A percentile compares a stretch with the other conserved stretches of the same genome.
Conservation (phyloP, 1,139 yeast genomes). For the Candida sp. region DNA sequence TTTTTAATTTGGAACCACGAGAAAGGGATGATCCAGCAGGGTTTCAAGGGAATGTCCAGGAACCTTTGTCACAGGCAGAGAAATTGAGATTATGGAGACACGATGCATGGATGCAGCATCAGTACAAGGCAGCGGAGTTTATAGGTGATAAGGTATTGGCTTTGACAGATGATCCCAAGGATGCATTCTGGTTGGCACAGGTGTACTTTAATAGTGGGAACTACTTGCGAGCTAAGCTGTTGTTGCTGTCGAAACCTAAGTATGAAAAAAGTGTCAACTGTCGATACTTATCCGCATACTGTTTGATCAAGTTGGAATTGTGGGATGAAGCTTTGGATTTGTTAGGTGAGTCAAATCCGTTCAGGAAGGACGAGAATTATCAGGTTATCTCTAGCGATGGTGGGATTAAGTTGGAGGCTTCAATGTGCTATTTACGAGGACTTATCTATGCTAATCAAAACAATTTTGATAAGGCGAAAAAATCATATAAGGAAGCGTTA, state of each 20-base stretch:
- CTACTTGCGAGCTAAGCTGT: slow-evolving; percentile 73
- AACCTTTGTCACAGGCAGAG: slow-evolving; percentile 77
- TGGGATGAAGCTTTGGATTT: slow-evolving; percentile 91
- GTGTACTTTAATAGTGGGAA: slow-evolving; percentile 75
- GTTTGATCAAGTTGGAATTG: slow-evolving; percentile 66
- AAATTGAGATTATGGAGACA: slow-evolving; percentile 89
- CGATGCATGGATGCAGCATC: slow-evolving; percentile 92
- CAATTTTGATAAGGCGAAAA: slow-evolving; percentile 84
- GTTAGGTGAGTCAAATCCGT: slow-evolving; percentile 83
- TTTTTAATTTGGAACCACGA: slow-evolving; percentile 26
- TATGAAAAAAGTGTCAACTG: slow-evolving; percentile 60
- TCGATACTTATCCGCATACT: slow-evolving; percentile 76
- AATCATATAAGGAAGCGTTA: slow-evolving; percentile 85
- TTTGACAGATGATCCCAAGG: slow-evolving; percentile 80
- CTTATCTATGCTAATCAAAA: slow-evolving; percentile 79
- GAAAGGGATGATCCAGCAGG: slow-evolving; percentile 7
- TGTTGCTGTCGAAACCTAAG: slow-evolving; percentile 43
- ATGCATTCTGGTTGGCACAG: slow-evolving; percentile 96
- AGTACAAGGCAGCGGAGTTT: slow-evolving; percentile 84
- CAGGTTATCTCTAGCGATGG: slow-evolving; percentile 55
- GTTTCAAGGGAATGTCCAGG: slow-evolving; percentile 10
- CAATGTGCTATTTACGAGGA: slow-evolving; percentile 86
- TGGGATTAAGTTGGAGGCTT: slow-evolving; percentile 81
- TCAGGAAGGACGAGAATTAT: slow-evolving; percentile 36
- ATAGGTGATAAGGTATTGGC: slow-evolving; percentile 87